Base-by-base conservation (phyloP, 108 stramenopile species). In the Pseudonitzschia multiseries region DNA sequence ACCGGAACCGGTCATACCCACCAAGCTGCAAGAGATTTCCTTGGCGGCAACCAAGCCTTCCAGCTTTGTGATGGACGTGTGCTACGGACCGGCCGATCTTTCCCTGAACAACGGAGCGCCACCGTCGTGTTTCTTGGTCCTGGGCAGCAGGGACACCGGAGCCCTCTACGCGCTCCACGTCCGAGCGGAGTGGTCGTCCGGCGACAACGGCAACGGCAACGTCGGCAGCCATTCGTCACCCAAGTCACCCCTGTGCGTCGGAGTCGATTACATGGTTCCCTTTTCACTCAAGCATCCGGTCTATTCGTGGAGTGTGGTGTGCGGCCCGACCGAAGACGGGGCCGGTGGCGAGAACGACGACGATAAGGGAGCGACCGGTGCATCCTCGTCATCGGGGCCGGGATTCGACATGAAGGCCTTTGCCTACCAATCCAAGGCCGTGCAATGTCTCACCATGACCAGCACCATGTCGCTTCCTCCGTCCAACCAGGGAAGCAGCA, bases 201-300 rank as follows among this genome's bases (percentile, higher is more conserved):
- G n/a, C 8, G 29, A 62, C 0, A 21, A 12, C 33, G 43, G 27
- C 24, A 21, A 29, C 24, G 59, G 41, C 40, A 21, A 29, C 24
- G 59, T 29, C 40, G 17, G 59, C 15, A 33, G 63, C 31, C 36
- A 36, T 36, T 8, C 32, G 0, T 22, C 61, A 28, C 27, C 64
- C 17, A 42, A 13, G 22, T 20, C 28, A 18, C 66, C 66, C 8
- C 52, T 74, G 13, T 87, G 83, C 40, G 84, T 67, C 50, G 90
- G 93, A 31, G 83, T 79, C 53, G 86, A 91, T 65, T 90, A 90
- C 70, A 74, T 91, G 53, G 89, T 89, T 21, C 86, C 89, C n/a
- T 83, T 94, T 70, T 60, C 72, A 9, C 75, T 86, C 10, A 77
- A 81, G 42, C 80, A 87, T 81, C 89, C 93, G 17, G 76, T 84